Evolutionary conservation across 768 basidiomycete species (phyloP), one percentile per base, ranked within the genome.

Genomic region (Lactarius vividus): DNA sequence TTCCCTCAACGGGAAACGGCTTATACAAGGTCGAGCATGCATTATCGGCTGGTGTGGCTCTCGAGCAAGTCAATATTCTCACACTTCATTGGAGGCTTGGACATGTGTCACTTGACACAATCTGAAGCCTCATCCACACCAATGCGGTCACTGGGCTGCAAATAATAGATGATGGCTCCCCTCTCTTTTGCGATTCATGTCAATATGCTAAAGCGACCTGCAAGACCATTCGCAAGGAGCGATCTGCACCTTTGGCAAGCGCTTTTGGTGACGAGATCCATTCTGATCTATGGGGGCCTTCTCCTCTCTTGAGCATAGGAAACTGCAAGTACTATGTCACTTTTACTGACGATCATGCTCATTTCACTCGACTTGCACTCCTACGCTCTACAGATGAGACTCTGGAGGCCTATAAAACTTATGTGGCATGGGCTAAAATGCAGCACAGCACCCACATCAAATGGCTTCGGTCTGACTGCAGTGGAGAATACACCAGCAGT

Each of bases 321-420:
- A 74, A 76, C 44, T 61, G 70, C 5, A 28, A 57, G 1, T 81
- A 81, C 57, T 77, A 75, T 54, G 61, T 73, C 15, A 75, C 73
- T 0, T 81, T 77, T 61, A 79, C 71, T 0, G 79, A 82, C 52
- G 75, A 80, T 54, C 63, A 70, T 26, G 70, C 76, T 0, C 69
- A 73, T 2, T 63, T 71, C 15, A 75, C 73, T 10, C 67, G 68
- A 4, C 46, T 77, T n/a, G 66, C 71, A 49, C 71, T 75, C 13
- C 63, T 80, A 6, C 57, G 57, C 7, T 64, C 62, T 0, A 81
- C 80, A 68, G 73, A 74, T 53, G 44, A 74, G 20, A 69, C 71
- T 2, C 68, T 77, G 23, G 64, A 65, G 10, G 57, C 72, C 23
- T 77, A 75, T 52, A 64, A 71, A 20, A 55, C 68, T 0, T 76